phyloP scores from a whole-genome alignment of 805 yeast species.

The Suhomyces sp. region DNA sequence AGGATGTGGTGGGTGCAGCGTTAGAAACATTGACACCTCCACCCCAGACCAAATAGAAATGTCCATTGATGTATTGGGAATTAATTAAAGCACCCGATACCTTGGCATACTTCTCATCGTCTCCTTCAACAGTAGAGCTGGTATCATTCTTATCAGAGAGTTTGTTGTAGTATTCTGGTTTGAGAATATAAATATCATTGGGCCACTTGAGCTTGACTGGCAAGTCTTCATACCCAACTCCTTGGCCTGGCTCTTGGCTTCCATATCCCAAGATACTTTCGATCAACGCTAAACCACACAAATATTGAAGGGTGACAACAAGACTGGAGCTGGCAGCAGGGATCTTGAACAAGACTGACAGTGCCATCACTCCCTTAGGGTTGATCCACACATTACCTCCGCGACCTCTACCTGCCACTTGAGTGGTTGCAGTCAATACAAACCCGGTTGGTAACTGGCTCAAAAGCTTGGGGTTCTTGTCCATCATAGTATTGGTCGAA shows the following conservation, averaged over 20 bases:
- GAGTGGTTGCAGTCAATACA: conserved; percentile 71
- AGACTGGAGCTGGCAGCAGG: conserved; percentile 35
- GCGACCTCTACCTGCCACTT: conserved; percentile 89
- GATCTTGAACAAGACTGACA: conserved; percentile 66
- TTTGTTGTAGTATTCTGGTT: conserved; percentile 53
- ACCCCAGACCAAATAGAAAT: conserved; percentile 74
- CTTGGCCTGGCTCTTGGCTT: conserved; percentile 30
- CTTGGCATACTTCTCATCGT: conserved; percentile 69
- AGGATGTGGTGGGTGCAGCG: conserved; percentile 88
- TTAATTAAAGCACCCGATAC: conserved; percentile 84
- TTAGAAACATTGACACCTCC: conserved; percentile 83
- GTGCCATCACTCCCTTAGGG: conserved; percentile 88
- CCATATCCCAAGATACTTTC: conserved; percentile 70
- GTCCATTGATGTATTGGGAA: conserved; percentile 61
- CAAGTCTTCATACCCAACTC: conserved; percentile 63
- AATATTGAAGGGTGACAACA: conserved; percentile 83
- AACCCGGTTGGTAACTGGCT: conserved; percentile 68
- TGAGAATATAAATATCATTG: conserved; percentile 78
- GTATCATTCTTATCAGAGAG: conserved; percentile 34
- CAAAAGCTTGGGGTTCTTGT: conserved; percentile 63
- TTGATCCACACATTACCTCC: conserved; percentile 95
- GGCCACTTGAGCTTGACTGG: conserved; percentile 96
- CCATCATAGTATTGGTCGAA: conserved; percentile 79
- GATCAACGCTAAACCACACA: conserved; percentile 78
- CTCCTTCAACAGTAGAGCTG: conserved; percentile 42